Percentiles rank a stretch among this genome's conserved stretches.
Evolutionary conservation across 345 rosid species (phyloP).

Genomic region (Euphorbia lathyris): DNA sequence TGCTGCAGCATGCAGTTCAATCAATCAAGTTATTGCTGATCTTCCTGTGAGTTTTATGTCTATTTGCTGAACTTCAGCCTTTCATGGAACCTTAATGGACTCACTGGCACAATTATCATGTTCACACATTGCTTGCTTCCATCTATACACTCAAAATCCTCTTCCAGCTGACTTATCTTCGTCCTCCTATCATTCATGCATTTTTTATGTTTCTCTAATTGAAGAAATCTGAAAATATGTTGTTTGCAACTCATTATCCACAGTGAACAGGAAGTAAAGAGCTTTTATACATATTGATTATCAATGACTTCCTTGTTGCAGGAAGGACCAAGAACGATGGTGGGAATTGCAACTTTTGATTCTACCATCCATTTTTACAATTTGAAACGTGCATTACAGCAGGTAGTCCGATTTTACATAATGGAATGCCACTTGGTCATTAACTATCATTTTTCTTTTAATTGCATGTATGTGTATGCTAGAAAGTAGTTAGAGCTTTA

Average conservation of each 20-base stretch:
- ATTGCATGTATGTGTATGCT: background rate
- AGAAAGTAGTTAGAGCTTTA: background rate
- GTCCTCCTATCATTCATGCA: background rate
- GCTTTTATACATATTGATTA: background rate
- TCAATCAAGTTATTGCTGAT: slow-evolving; percentile 85
- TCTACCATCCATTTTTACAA: slow-evolving; percentile 92
- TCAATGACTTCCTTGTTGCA: slow-evolving; percentile 32
- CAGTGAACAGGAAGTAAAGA: background rate
- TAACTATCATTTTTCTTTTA: background rate
- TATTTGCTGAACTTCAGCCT: background rate
- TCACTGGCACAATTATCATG: background rate
- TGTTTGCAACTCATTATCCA: background rate
- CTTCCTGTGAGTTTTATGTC: slow-evolving; percentile 68
- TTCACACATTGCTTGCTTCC: background rate
- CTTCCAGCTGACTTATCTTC: background rate
- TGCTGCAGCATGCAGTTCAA: slow-evolving; percentile 96
- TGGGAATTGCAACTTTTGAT: slow-evolving; percentile 97
- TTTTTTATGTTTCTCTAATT: background rate
- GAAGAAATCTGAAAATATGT: background rate
- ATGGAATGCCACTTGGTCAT: background rate
- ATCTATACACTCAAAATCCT: background rate
- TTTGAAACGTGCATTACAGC: slow-evolving; percentile 86
- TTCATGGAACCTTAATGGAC: background rate
- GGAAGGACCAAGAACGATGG: slow-evolving; percentile 98
- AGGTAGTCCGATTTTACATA: slow-evolving; percentile 28